These are phyloP conservation scores for Neurospora terricola DNA, from an alignment of 495 filamentous ascomycete species.

Conservation along the genomic window DNA sequence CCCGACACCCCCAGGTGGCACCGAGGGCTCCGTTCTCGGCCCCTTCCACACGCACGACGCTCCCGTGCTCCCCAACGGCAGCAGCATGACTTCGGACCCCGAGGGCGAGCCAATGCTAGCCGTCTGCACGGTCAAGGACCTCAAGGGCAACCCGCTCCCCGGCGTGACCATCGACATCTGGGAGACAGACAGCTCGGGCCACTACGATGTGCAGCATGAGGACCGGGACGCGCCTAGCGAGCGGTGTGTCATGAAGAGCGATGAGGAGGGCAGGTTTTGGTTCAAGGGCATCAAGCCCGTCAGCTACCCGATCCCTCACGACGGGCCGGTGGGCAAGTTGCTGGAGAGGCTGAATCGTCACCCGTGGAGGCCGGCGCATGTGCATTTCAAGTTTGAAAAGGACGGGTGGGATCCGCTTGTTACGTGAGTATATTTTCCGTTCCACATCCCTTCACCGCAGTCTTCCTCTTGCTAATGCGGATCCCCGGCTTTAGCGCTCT, in stretches of 20 bases:
- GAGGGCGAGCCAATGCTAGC: constrained; percentile 65
- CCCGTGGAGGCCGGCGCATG: constrained; percentile 74
- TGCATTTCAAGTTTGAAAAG: constrained; percentile 95
- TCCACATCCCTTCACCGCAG: not conserved
- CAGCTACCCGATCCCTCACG: constrained; percentile 79
- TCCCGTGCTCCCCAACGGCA: constrained; percentile 50
- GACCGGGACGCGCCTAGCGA: constrained; percentile 65
- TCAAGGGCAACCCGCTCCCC: constrained; percentile 52
- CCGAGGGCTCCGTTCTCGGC: constrained; percentile 83
- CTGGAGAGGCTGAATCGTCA: constrained; percentile 62
- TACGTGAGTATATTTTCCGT: constrained; percentile 49
- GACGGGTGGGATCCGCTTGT: constrained; percentile 71
- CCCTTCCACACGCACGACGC: constrained; percentile 94
- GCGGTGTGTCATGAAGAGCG: constrained; percentile 64
- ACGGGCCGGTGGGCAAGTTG: constrained; percentile 80
- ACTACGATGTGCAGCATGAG: constrained; percentile 83
- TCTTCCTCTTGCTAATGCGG: not conserved
- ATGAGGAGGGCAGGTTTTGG: constrained; percentile 68
- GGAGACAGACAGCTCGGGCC: constrained; percentile 81
- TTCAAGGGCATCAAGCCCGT: constrained; percentile 83
- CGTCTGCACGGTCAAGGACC: constrained; percentile 65
- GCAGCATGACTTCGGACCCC: constrained; percentile 61
- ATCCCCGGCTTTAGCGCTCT: constrained; percentile 45
- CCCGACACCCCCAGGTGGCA: constrained; percentile 65
- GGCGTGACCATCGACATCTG: constrained; percentile 81